A percentile compares a stretch with the other conserved stretches of the same genome.
Conservation (phyloP, 345 rosid genomes). For the Salix exigua region DNA sequence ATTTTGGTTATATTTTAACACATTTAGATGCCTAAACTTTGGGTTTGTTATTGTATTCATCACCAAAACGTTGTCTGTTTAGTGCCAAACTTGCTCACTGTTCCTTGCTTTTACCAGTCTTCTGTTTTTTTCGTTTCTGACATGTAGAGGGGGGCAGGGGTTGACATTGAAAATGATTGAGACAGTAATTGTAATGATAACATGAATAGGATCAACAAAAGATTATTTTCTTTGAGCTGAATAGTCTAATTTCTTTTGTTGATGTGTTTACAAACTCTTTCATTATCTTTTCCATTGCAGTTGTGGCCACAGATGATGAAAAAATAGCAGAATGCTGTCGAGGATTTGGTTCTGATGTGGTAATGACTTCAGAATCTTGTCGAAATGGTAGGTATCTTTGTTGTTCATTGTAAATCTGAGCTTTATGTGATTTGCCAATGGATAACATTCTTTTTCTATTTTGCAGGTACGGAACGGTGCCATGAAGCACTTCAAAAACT, state of each 20-base stretch:
- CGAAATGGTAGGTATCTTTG: slow-evolving; percentile 56
- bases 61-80: background rate
- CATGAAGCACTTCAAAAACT: slow-evolving; percentile 85
- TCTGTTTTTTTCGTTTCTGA: background rate
- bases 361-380: slow-evolving; percentile 95
- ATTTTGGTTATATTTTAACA: background rate
- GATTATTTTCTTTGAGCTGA: background rate
- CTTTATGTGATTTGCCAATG: slow-evolving; percentile 4
- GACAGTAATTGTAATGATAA: background rate
- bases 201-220: background rate
- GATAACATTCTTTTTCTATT: background rate
- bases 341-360: slow-evolving; percentile 89
- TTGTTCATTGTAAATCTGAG: background rate
- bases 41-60: background rate
- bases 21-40: background rate
- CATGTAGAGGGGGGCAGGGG: too few relatives aligned
- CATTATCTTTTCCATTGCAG: slow-evolving; percentile 30
- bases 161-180: background rate
- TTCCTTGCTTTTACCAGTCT: background rate
- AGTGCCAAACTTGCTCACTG: background rate
- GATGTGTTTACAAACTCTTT: background rate
- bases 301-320: slow-evolving; percentile 94
- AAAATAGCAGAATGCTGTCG: slow-evolving; percentile 91
- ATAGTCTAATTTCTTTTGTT: background rate
- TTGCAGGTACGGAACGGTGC: slow-evolving; percentile 77